phyloP scores from a whole-genome alignment of 495 filamentous ascomycete species.

The Glonium stellatum region DNA sequence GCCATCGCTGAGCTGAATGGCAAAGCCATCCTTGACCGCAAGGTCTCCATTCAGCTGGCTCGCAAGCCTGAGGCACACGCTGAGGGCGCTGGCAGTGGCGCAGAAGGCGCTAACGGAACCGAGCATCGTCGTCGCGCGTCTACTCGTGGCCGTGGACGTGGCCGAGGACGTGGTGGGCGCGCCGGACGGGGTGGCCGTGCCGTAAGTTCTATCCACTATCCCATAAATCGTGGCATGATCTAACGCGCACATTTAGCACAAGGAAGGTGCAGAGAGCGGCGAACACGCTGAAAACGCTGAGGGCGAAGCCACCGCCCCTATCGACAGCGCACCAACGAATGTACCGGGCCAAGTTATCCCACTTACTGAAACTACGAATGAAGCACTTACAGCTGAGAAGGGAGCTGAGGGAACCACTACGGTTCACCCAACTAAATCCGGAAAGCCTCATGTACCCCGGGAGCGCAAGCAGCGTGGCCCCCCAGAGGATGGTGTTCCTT shows the following conservation, averaged over 20 bases:
- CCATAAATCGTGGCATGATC: neutral
- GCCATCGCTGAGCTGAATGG: conserved; percentile 91
- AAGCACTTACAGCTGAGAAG: conserved; percentile 46
- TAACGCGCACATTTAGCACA: conserved; percentile 9
- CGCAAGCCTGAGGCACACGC: conserved; percentile 87
- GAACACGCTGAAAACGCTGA: conserved; percentile 20
- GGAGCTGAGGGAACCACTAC: conserved; percentile 40
- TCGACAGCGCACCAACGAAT: conserved; percentile 44
- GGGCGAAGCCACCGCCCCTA: conserved; percentile 33
- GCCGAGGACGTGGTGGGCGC: conserved; percentile 65
- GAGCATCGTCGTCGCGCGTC: conserved; percentile 46
- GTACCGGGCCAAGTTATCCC: conserved; percentile 49
- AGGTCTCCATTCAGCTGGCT: conserved; percentile 97
- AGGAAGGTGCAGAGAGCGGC: conserved; percentile 30
- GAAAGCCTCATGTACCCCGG: conserved; percentile 45
- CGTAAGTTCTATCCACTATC: conserved; percentile 48
- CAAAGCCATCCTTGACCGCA: conserved; percentile 92
- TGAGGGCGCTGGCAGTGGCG: conserved; percentile 50
- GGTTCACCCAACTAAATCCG: conserved; percentile 34
- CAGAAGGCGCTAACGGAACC: conserved; percentile 60
- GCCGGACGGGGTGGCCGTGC: conserved; percentile 69
- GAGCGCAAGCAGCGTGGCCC: conserved; percentile 81
- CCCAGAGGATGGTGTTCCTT: conserved; percentile 94
- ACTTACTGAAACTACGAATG: conserved; percentile 55
- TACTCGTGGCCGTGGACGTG: conserved; percentile 38